Conservation (phyloP, 1,139 yeast species). For the Zygoascus hellenicus region DNA sequence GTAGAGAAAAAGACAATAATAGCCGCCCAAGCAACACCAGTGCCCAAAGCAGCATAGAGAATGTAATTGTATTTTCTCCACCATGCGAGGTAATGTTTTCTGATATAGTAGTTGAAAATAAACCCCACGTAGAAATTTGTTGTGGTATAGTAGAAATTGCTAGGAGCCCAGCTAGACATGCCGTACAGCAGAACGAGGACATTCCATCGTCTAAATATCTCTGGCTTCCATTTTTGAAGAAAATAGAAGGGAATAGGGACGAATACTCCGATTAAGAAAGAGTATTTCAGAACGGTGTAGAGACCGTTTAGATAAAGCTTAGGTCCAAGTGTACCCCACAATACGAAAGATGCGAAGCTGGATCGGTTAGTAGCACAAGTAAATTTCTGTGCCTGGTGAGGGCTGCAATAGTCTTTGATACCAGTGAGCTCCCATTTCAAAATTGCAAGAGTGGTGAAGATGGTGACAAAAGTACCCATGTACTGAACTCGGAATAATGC, state of each 20-base stretch:
- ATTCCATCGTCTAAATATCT: conserved; percentile 29
- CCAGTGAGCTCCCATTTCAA: conserved; percentile 47
- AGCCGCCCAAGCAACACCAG: conserved; percentile 47
- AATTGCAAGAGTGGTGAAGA: conserved; percentile 47
- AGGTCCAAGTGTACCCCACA: conserved; percentile 45
- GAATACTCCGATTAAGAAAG: conserved; percentile 40
- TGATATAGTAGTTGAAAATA: conserved; percentile 47
- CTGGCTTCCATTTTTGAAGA: conserved; percentile 26
- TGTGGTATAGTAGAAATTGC: conserved; percentile 45
- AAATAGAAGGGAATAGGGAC: conserved; percentile 37
- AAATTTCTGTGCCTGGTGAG: conserved; percentile 34
- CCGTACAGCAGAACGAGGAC: conserved; percentile 46
- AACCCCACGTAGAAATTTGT: conserved; percentile 48
- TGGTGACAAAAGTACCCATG: conserved; percentile 34
- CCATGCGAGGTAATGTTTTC: conserved; percentile 43
- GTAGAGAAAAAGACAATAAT: conserved; percentile 47
- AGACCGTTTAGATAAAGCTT: conserved; percentile 42
- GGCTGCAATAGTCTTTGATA: conserved; percentile 43
- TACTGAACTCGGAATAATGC: conserved; percentile 53
- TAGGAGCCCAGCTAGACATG: conserved; percentile 42
- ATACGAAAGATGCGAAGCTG: conserved; percentile 35
- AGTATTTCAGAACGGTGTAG: conserved; percentile 36
- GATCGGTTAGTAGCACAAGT: conserved; percentile 35
- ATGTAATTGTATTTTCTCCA: conserved; percentile 47
- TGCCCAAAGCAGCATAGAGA: conserved; percentile 46